Percentiles rank a stretch among this genome's conserved stretches.
These are phyloP conservation scores for Ogataea nakhonphanomensis DNA, from an alignment of 805 yeast genomes.

Conservation along the genomic window DNA sequence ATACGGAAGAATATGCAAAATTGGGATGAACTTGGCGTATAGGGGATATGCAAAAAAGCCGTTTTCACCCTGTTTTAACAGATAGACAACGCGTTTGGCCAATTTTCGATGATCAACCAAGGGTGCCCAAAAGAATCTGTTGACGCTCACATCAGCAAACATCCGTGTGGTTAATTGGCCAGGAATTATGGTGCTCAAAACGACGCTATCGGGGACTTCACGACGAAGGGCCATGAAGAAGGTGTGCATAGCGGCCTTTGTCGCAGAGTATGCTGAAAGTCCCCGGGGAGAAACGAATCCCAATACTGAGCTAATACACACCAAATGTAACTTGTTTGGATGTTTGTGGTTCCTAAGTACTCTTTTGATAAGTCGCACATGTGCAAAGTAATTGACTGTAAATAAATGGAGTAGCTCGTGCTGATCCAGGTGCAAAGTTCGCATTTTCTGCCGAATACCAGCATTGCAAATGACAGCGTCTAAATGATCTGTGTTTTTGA, in stretches of 20 bases:
- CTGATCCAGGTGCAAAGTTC: constrained; percentile 27
- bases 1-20: constrained; percentile 41
- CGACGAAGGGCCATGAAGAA: constrained; percentile 43
- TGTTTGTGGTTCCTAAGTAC: constrained; percentile 26
- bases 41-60: constrained; percentile 46
- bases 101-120: constrained; percentile 37
- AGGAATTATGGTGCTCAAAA: constrained; percentile 41
- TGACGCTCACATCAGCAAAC: constrained; percentile 46
- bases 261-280: constrained; percentile 45
- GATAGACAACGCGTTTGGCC: constrained; percentile 35
- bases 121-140: constrained; percentile 46
- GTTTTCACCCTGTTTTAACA: constrained; percentile 35
- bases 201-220: constrained; percentile 35
- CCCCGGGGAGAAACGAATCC: constrained; percentile 48
- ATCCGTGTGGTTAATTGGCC: constrained; percentile 49
- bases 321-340: constrained; percentile 34
- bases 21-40: constrained; percentile 44
- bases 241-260: constrained; percentile 44
- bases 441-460: constrained; percentile 40
- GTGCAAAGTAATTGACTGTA: constrained; percentile 42
- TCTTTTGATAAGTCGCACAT: constrained; percentile 38
- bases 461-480: constrained; percentile 47
- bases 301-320: constrained; percentile 44
- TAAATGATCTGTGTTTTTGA: constrained; percentile 15
- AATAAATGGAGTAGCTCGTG: constrained; percentile 32